These are phyloP conservation scores for Urochloa ruziziensis DNA, from an alignment of 176 grass and related monocot genomes.

Conservation along the genomic window DNA sequence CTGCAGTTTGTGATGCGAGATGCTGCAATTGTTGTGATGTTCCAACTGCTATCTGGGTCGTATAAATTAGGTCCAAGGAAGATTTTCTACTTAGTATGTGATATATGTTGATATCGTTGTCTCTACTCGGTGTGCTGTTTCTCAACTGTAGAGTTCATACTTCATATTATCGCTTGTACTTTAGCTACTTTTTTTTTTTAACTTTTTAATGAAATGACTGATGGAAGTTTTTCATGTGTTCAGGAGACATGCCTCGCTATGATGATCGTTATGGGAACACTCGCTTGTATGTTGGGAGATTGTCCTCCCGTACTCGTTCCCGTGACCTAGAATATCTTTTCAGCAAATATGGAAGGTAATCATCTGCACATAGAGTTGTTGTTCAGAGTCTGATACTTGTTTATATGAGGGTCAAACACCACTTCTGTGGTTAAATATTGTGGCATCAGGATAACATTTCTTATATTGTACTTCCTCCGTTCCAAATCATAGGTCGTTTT, in stretches of 20 bases:
- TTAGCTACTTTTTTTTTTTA: no score
- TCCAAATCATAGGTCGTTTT: no score
- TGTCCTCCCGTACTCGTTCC: conserved; percentile 74
- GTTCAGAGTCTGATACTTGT: neutral
- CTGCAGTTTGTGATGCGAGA: neutral
- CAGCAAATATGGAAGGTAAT: conserved; percentile 93
- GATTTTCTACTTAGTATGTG: neutral
- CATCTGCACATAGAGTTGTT: neutral
- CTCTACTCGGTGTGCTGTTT: neutral
- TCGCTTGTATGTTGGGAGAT: conserved; percentile 82
- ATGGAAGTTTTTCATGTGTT: conserved; percentile 19
- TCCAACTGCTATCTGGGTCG: neutral
- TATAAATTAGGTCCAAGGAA: neutral
- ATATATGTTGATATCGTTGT: neutral
- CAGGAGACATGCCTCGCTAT: conserved; percentile 93
- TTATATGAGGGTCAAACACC: neutral
- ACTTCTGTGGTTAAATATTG: neutral
- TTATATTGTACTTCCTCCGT: no score
- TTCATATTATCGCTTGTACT: neutral
- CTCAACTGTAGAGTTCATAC: neutral
- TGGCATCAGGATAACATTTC: no score
- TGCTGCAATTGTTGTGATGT: neutral
- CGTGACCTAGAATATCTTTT: conserved; percentile 91
- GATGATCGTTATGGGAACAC: conserved; percentile 74
- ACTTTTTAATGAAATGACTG: neutral